Percentiles rank a stretch among this genome's conserved stretches.
Conservation (phyloP, 2,329 filamentous ascomycete species). For the Neonectria ditissima region DNA sequence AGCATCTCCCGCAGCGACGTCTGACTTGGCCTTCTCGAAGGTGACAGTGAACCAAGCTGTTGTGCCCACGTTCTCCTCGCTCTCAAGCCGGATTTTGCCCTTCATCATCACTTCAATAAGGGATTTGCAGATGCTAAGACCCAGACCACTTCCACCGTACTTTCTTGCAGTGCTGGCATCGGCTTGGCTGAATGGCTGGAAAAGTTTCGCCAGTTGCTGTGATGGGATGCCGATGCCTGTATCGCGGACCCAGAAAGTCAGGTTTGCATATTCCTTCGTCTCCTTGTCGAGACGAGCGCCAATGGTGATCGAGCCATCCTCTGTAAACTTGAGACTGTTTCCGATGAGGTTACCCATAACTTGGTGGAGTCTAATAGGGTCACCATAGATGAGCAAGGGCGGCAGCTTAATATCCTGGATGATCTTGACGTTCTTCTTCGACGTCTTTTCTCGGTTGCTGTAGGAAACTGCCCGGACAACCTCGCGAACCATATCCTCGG, state of each 20-base stretch:
- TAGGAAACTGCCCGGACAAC: slow-evolving; percentile 75
- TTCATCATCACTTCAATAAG: slow-evolving; percentile 94
- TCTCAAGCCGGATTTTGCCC: slow-evolving; percentile 85
- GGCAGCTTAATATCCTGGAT: slow-evolving; percentile 79
- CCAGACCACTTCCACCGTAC: slow-evolving; percentile 91
- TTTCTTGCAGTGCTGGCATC: slow-evolving; percentile 90
- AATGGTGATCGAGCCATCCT: slow-evolving; percentile 86
- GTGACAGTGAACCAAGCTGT: slow-evolving; percentile 83
- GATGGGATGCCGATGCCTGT: slow-evolving; percentile 92
- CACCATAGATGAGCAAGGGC: slow-evolving; percentile 77
- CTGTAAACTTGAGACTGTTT: slow-evolving; percentile 95
- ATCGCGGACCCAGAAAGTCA: slow-evolving; percentile 89
- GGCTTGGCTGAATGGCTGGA: slow-evolving; percentile 92
- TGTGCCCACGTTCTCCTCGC: slow-evolving; percentile 77
- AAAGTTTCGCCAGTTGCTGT: slow-evolving; percentile 85
- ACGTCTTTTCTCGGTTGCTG: slow-evolving; percentile 72
- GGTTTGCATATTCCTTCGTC: slow-evolving; percentile 74
- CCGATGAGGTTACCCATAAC: slow-evolving; percentile 86
- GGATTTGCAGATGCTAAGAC: slow-evolving; percentile 93
- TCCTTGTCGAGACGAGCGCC: slow-evolving; percentile 79
- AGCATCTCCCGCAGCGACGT: slow-evolving; percentile 68
- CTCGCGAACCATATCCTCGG: slow-evolving; percentile 74
- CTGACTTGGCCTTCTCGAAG: slow-evolving; percentile 82
- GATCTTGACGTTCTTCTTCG: slow-evolving; percentile 72
- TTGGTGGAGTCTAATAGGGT: slow-evolving; percentile 75